Evolutionary conservation across 164 flowering plant species (phyloP).

Genomic region (Aristolochia contorta): DNA sequence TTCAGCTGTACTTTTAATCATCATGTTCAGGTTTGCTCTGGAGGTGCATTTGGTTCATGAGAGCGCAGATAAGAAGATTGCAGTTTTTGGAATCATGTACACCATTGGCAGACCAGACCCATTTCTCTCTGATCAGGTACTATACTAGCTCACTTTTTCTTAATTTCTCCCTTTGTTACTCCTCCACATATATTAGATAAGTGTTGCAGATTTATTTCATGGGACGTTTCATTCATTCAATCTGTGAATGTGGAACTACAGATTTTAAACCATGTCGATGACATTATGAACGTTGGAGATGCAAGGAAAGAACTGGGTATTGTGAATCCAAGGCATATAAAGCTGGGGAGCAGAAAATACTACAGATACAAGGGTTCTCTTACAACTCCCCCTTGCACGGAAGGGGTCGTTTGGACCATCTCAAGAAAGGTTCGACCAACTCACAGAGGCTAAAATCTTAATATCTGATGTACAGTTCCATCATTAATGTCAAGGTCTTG

Average conservation of each 20-base stretch:
- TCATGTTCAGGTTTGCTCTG: constrained; percentile 11
- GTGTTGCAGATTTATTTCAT: background rate
- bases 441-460: background rate
- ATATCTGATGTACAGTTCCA: background rate
- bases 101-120: constrained; percentile 40
- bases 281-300: background rate
- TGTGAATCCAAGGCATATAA: constrained; percentile 10
- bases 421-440: constrained; percentile 9
- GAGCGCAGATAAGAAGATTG: constrained; percentile 20
- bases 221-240: background rate
- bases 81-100: constrained; percentile 51
- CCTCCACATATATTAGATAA: background rate
- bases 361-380: constrained; percentile 26
- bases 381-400: constrained; percentile 23
- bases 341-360: constrained; percentile 10
- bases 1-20: background rate
- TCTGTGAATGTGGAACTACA: background rate
- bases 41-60: constrained; percentile 61
- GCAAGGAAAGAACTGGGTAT: constrained; percentile 8
- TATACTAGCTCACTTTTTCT: background rate
- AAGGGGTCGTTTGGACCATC: constrained; percentile 22
- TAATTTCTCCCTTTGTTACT: background rate
- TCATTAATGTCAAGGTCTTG: background rate
- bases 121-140: constrained; percentile 42
- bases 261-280: constrained; percentile 5